Evolutionary conservation across 2,329 filamentous ascomycete species (phyloP), one percentile per base, ranked within the genome.

Genomic region (Immersiporthe knoxdaviesiana): DNA sequence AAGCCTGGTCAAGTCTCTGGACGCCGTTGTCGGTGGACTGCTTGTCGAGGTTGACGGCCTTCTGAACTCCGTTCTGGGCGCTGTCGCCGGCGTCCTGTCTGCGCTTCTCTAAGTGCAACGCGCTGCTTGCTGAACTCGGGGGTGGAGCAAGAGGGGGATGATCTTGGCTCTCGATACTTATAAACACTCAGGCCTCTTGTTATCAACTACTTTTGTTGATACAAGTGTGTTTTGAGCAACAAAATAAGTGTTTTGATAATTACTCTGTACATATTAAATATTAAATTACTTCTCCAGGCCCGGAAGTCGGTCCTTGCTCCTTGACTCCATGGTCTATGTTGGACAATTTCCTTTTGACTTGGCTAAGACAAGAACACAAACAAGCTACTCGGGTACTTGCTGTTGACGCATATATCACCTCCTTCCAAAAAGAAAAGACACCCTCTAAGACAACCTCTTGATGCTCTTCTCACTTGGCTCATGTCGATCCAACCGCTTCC

Each of bases 1-100:
- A 24, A 70, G 72, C 5, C 72, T 76, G 3, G 62, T 76, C 68
- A 73, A 71, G 69, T 65, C 68, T 59, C 72, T 76, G 2, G 74
- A 75, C 65, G 69, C 71, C 64, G 72, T 76, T 30, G 73, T 76
- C 14, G 67, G 69, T 32, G 75, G 74, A 27, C 66, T 76, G 27
- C 66, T 76, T 24, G 27, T 73, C 44, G 67, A 72, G 12, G 74
- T 75, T 69, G 72, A 75, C 68, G 67, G 67, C 30, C 68, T 76
- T 64, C 50, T 76, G 32, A 61, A 66, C 65, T 59, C 63, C 11
- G 67, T 76, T 61, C 71, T 76, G 18, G 67, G 70, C 60, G 67
- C 61, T 59, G 68, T 76, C 21, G 71, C 72, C 52, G 70, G 61
- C 35, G 68, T 66, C 35, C 56, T 76, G 61, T 47, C 73, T 27